Conservation (phyloP, 116 monocot genomes). For the Papilionanthe hybrid region DNA sequence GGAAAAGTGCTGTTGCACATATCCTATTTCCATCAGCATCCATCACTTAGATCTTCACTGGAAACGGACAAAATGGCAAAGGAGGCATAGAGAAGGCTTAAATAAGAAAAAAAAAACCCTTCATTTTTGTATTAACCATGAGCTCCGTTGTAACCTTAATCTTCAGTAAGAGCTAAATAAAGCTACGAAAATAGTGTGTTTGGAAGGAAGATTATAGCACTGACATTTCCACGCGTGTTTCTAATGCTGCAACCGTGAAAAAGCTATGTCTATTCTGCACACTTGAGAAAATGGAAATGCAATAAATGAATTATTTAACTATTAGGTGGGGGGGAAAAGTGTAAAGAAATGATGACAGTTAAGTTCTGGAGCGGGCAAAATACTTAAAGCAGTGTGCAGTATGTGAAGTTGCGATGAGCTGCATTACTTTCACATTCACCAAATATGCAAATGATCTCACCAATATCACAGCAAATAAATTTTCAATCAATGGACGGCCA, state of each 20-base stretch:
- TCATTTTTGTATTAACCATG: no score
- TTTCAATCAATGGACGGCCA: not conserved
- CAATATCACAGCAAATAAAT: not conserved
- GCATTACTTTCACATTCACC: constrained; percentile 19
- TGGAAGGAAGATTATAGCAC: no score
- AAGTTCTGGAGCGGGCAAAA: no score
- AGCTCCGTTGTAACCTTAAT: no score
- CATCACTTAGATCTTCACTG: not conserved
- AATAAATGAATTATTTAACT: constrained; percentile 4
- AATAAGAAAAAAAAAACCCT: constrained; percentile 14
- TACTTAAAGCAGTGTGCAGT: constrained; percentile 6
- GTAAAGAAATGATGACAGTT: constrained; percentile 9
- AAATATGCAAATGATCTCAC: constrained; percentile 21
- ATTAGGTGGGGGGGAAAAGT: not conserved
- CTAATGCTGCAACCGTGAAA: not conserved
- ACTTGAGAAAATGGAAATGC: not conserved
- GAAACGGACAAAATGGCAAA: not conserved
- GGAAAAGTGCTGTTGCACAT: not conserved
- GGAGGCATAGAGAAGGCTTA: constrained; percentile 5
- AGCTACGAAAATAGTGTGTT: no score
- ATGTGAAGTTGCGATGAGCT: constrained; percentile 3
- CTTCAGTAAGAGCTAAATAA: no score
- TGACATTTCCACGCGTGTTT: not conserved
- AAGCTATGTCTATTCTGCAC: not conserved
- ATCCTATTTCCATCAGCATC: not conserved